Evolutionary conservation across 2,329 filamentous ascomycete species (phyloP).

Genomic region (Dactylellina drechsleri): DNA sequence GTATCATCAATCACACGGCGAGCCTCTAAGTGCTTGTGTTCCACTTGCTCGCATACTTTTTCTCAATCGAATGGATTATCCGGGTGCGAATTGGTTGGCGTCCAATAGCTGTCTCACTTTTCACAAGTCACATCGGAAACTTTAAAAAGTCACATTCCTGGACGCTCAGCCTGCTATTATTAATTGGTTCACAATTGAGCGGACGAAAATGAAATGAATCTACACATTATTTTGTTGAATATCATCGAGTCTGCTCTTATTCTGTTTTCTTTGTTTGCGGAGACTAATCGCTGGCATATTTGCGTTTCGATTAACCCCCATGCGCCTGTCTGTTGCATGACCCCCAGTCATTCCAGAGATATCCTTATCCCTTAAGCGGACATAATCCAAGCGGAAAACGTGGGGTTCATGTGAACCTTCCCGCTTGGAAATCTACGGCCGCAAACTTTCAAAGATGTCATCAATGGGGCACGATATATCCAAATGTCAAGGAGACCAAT

Average conservation of each 20-base stretch:
- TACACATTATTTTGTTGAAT: too few species aligned
- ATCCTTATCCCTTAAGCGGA: slow-evolving; percentile 20
- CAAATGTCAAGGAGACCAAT: too few species aligned
- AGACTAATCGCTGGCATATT: background rate
- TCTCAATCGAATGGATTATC: slow-evolving; percentile 38
- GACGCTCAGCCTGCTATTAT: too few species aligned
- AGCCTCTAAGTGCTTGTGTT: too few species aligned
- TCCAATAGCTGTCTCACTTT: slow-evolving; percentile 5
- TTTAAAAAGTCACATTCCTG: background rate
- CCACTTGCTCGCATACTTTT: slow-evolving; percentile 17
- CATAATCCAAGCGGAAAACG: slow-evolving; percentile 21
- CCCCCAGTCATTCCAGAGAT: background rate
- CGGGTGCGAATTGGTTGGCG: slow-evolving; percentile 10
- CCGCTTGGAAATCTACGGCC: background rate
- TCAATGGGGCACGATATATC: background rate
- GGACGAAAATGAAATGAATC: too few species aligned
- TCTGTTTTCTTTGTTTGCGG: background rate
- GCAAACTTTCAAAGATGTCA: too few species aligned
- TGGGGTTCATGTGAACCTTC: slow-evolving; percentile 15
- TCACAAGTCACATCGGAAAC: slow-evolving; percentile 3
- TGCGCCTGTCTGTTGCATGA: background rate
- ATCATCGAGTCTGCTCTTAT: too few species aligned
- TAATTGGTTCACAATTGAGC: too few species aligned
- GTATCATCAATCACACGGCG: too few species aligned
- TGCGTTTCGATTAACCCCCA: slow-evolving; percentile 5